These are phyloP conservation scores for Pterocarpus santalinus DNA, from an alignment of 306 rosid species.

Conservation along the genomic window DNA sequence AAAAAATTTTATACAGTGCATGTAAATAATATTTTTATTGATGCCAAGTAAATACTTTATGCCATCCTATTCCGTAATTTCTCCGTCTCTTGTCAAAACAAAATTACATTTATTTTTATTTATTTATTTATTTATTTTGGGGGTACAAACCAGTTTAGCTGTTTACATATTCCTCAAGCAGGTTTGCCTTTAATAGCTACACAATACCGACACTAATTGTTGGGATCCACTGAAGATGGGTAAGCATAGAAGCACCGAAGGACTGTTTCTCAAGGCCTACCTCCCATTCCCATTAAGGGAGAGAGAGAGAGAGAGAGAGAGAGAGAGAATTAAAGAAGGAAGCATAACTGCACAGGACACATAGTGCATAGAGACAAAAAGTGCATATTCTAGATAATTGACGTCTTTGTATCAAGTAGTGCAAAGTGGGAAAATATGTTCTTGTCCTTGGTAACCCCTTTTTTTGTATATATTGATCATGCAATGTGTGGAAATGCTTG, in stretches of 20 bases:
- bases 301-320: not conserved
- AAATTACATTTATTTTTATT: not conserved
- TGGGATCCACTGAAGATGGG: not conserved
- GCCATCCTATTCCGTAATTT: no score
- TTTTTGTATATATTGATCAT: not conserved
- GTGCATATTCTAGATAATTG: not conserved
- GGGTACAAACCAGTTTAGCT: no score
- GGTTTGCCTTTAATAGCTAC: not conserved
- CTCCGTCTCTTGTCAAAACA: no score
- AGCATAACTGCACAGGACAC: constrained; percentile 17
- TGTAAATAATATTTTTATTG: no score
- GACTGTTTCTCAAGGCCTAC: not conserved
- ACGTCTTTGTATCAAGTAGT: not conserved
- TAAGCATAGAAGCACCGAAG: not conserved
- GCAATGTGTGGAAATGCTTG: not conserved
- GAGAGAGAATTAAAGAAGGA: not conserved
- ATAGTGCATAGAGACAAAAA: not conserved
- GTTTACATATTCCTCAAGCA: not conserved
- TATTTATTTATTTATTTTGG: no score
- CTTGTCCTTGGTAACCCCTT: not conserved
- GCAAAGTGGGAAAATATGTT: not conserved
- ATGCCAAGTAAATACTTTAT: no score
- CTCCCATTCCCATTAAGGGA: not conserved
- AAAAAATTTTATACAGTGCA: no score
- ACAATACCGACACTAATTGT: not conserved